Conservation (phyloP, 179 eudicot genomes). For the Heliamphora pulchella region DNA sequence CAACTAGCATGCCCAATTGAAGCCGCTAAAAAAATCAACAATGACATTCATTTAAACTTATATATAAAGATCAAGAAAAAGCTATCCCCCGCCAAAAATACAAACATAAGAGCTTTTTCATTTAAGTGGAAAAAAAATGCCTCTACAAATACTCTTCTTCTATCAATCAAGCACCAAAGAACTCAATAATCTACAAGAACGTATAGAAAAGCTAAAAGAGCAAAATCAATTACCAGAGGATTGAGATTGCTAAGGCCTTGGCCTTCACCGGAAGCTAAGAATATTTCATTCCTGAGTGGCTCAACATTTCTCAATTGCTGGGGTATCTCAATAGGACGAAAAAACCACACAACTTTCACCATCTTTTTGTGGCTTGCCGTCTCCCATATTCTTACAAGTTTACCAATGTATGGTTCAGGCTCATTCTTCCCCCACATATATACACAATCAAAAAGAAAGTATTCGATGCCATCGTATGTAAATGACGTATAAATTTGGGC, state of each 20-base stretch:
- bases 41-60: not conserved
- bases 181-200: not conserved
- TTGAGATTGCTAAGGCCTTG: constrained; percentile 55
- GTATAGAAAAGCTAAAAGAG: not conserved
- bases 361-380: constrained; percentile 24
- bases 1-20: not conserved
- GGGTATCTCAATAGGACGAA: constrained; percentile 49
- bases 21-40: not conserved
- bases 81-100: not conserved
- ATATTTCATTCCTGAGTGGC: constrained; percentile 49
- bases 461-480: constrained; percentile 53
- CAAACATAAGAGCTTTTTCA: not conserved
- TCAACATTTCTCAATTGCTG: constrained; percentile 26
- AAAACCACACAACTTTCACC: constrained; percentile 70
- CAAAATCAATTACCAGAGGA: constrained; percentile 46
- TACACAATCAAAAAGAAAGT: constrained; percentile 57
- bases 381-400: constrained; percentile 60
- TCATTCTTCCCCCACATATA: constrained; percentile 39
- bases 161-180: not conserved
- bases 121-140: not conserved
- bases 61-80: not conserved
- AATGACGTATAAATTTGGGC: constrained; percentile 50
- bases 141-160: not conserved
- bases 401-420: constrained; percentile 48
- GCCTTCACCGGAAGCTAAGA: constrained; percentile 67